Evolutionary conservation across 768 basidiomycete species (phyloP).

Genomic region (Clavaria fumosa): DNA sequence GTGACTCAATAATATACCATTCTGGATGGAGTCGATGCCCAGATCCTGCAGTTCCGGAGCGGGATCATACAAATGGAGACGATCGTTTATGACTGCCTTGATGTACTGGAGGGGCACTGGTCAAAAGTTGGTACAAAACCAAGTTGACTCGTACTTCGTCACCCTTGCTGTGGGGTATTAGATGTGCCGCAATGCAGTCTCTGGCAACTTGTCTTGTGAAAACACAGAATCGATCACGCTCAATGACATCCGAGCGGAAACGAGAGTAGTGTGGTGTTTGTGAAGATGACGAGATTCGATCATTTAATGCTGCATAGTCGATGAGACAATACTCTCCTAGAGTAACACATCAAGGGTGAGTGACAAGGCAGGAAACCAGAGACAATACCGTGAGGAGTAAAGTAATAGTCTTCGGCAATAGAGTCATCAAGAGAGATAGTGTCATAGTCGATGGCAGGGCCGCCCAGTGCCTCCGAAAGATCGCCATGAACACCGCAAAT

Average conservation of each 20-base stretch:
- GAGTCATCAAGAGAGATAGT: conserved; percentile 3
- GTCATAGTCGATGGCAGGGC: conserved; percentile 10
- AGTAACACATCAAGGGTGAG: neutral
- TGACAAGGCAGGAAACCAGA: conserved; percentile 1
- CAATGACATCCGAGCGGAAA: conserved; percentile 6
- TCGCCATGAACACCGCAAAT: conserved; percentile 8
- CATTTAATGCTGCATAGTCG: conserved; percentile 9
- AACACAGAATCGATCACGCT: conserved; percentile 6
- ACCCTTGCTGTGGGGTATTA: conserved; percentile 9
- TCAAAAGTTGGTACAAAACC: conserved; percentile 2
- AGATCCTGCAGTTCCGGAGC: neutral
- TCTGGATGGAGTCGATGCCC: conserved; percentile 5
- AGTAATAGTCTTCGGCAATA: conserved; percentile 10
- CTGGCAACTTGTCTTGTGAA: conserved; percentile 1
- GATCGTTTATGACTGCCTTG: conserved; percentile 4
- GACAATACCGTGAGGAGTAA: conserved; percentile 7
- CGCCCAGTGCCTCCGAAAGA: conserved; percentile 9
- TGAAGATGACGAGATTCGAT: conserved; percentile 10
- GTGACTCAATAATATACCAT: conserved; percentile 2
- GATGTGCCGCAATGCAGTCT: conserved; percentile 4
- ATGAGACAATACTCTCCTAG: conserved; percentile 8
- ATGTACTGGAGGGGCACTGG: conserved; percentile 8
- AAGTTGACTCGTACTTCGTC: conserved; percentile 6
- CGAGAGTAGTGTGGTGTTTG: conserved; percentile 2
- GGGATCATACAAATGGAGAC: conserved; percentile 3